Conservation (phyloP, 2,329 filamentous ascomycete species). For the Atkinsonella hypoxylon region DNA sequence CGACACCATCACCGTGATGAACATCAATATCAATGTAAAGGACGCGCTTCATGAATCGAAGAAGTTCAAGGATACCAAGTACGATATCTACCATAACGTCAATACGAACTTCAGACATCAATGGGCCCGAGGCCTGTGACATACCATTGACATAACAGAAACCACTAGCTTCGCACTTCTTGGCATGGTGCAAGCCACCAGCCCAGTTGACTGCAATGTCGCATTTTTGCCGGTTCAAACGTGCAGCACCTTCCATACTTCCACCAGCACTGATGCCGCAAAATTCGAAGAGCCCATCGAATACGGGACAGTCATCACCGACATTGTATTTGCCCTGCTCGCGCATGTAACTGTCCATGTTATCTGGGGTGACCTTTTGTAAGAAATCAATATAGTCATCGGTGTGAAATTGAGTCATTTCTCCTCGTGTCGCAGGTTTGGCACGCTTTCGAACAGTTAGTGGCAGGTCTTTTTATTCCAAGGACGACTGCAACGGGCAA, state of each 20-base stretch:
- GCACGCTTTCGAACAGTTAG: constrained; percentile 43
- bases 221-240: constrained; percentile 80
- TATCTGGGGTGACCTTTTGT: constrained; percentile 91
- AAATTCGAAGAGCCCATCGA: constrained; percentile 95
- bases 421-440: constrained; percentile 76
- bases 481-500: background rate
- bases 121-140: constrained; percentile 12
- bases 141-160: constrained; percentile 98
- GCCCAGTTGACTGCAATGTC: constrained; percentile 99
- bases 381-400: constrained; percentile 94
- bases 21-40: constrained; percentile 96
- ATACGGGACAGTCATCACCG: constrained; percentile 92
- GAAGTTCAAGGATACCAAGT: constrained; percentile 81
- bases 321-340: constrained; percentile 94
- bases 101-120: constrained; percentile 4
- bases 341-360: constrained; percentile 87
- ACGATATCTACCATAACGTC: constrained; percentile 63
- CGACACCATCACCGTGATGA: constrained; percentile 85
- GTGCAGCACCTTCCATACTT: constrained; percentile 84
- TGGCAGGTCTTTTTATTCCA: background rate
- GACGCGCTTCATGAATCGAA: constrained; percentile 86
- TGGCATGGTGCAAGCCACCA: constrained; percentile 91
- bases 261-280: constrained; percentile 90
- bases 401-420: constrained; percentile 90
- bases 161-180: constrained; percentile 89